Evolutionary conservation across 2,329 filamentous ascomycete genomes (phyloP).

Genomic region (Botrytis pseudocinerea): DNA sequence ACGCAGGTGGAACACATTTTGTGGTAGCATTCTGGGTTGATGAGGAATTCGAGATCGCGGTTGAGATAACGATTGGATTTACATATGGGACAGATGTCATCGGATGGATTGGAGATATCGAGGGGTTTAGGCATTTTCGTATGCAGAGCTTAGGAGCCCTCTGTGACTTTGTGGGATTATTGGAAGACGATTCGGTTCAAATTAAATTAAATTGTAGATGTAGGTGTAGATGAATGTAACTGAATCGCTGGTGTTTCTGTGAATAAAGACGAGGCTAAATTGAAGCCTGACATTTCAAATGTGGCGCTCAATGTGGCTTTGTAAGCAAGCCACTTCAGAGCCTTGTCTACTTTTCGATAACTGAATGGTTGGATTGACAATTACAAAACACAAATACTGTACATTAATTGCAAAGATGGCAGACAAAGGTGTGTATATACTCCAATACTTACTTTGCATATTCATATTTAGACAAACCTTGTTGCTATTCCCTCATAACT

Average conservation of each 20-base stretch:
- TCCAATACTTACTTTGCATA: not conserved
- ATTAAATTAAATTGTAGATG: too few species aligned
- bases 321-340: slow-evolving; percentile 30
- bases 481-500: not conserved
- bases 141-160: not conserved
- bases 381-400: slow-evolving; percentile 25
- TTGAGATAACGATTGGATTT: slow-evolving; percentile 96
- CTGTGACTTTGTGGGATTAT: not conserved
- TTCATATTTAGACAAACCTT: not conserved
- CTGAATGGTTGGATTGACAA: not conserved
- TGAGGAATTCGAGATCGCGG: slow-evolving; percentile 87
- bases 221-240: not conserved
- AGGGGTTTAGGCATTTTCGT: slow-evolving; percentile 12
- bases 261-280: not conserved
- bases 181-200: slow-evolving; percentile 25
- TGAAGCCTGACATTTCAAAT: not conserved
- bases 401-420: slow-evolving; percentile 28
- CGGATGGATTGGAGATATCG: slow-evolving; percentile 33
- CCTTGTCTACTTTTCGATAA: slow-evolving; percentile 29
- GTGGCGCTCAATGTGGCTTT: slow-evolving; percentile 9
- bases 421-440: slow-evolving; percentile 31
- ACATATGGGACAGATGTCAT: slow-evolving; percentile 92
- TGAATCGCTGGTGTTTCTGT: not conserved
- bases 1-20: slow-evolving; percentile 98
- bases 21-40: slow-evolving; percentile 99